Evolutionary conservation across 805 yeast species (phyloP).

Genomic region (Schwanniomyces sp.): DNA sequence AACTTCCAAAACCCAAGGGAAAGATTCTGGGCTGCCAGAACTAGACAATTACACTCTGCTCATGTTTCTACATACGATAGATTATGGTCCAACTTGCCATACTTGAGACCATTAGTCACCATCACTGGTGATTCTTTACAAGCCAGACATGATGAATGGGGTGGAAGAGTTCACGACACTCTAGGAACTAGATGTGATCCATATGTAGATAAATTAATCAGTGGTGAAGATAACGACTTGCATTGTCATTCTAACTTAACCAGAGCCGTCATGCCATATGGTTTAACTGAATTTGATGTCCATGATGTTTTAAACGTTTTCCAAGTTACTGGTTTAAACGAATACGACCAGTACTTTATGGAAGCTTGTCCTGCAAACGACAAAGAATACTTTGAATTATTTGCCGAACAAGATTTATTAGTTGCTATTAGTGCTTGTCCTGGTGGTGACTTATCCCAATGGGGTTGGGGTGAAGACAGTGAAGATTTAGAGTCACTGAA

Average conservation of each 20-base stretch:
- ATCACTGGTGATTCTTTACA: conserved; percentile 59
- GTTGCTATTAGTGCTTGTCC: conserved; percentile 70
- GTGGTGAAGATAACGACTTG: conserved; percentile 64
- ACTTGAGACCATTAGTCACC: conserved; percentile 61
- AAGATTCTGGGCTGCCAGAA: conserved; percentile 68
- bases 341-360: conserved; percentile 67
- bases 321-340: conserved; percentile 67
- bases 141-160: conserved; percentile 62
- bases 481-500: conserved; percentile 43
- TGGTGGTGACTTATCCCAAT: conserved; percentile 64
- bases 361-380: conserved; percentile 64
- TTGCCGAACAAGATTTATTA: conserved; percentile 63
- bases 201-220: conserved; percentile 60
- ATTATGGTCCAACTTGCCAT: conserved; percentile 67
- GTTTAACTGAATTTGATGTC: conserved; percentile 64
- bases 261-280: conserved; percentile 58
- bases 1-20: conserved; percentile 60
- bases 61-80: conserved; percentile 63
- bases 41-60: conserved; percentile 63
- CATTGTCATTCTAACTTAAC: conserved; percentile 68
- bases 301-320: conserved; percentile 71
- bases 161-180: conserved; percentile 64
- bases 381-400: conserved; percentile 63
- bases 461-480: conserved; percentile 71
- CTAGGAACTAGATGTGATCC: conserved; percentile 72